Conservation (phyloP, 2,329 filamentous ascomycete species). For the Fusarium tupiense region DNA sequence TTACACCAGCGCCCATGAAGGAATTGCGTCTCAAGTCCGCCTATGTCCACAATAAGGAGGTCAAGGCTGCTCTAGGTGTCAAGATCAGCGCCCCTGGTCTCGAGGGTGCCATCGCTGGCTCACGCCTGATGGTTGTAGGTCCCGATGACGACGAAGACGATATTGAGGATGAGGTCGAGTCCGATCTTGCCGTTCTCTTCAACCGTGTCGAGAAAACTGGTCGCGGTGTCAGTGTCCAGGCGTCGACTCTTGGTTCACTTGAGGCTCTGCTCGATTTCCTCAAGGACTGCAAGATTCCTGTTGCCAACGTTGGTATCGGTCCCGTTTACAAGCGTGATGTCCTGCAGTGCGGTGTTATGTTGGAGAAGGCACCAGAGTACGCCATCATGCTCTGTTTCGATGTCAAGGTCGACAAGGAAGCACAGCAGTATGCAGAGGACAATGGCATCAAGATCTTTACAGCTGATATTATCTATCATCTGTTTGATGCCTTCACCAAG, state of each 20-base stretch:
- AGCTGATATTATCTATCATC: constrained; percentile 98
- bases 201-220: constrained; percentile 91
- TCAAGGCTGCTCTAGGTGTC: constrained; percentile 97
- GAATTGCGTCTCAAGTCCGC: constrained; percentile 94
- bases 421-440: constrained; percentile 88
- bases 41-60: constrained; percentile 99
- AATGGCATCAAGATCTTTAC: constrained; percentile 98
- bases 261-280: constrained; percentile 97
- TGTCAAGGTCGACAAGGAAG: constrained; percentile 98
- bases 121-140: constrained; percentile 91
- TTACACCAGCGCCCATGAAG: constrained; percentile 92
- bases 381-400: constrained; percentile 99
- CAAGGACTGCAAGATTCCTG: constrained; percentile 94
- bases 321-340: constrained; percentile 98
- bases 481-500: constrained; percentile 96
- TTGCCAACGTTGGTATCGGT: constrained; percentile 96
- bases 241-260: constrained; percentile 94
- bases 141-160: constrained; percentile 97
- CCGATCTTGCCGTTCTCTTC: constrained; percentile 90
- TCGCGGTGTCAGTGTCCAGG: constrained; percentile 95
- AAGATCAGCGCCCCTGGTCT: constrained; percentile 98
- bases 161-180: constrained; percentile 94
- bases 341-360: constrained; percentile 93
- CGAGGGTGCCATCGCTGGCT: constrained; percentile 95
- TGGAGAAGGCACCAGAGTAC: constrained; percentile 93